A percentile compares a stretch with the other conserved stretches of the same genome.
Evolutionary conservation across 2,329 filamentous ascomycete species (phyloP).

Genomic region (Penicillium sp.): DNA sequence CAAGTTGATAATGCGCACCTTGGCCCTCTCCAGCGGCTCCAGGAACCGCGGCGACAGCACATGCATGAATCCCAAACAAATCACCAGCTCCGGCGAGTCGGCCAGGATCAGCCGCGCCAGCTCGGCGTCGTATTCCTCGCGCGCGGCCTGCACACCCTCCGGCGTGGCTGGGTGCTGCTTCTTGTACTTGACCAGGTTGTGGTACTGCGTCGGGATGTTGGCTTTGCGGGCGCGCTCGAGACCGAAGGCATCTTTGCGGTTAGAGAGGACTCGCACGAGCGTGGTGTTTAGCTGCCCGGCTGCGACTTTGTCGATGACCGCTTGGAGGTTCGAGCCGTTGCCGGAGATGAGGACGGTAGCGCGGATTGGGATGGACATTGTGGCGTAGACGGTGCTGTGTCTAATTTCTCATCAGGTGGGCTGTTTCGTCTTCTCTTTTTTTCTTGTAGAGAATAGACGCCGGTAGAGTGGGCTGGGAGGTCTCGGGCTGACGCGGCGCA

Average conservation of each 20-base stretch:
- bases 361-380: conserved; percentile 42
- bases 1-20: conserved; percentile 73
- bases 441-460: too few species aligned
- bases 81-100: conserved; percentile 68
- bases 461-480: neutral
- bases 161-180: conserved; percentile 61
- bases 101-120: conserved; percentile 65
- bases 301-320: conserved; percentile 63
- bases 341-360: conserved; percentile 70
- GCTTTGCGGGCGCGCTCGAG: conserved; percentile 59
- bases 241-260: conserved; percentile 63
- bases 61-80: conserved; percentile 86
- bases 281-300: conserved; percentile 50
- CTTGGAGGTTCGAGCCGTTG: conserved; percentile 75
- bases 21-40: conserved; percentile 60
- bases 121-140: conserved; percentile 70
- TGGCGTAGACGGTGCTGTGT: neutral
- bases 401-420: too few species aligned
- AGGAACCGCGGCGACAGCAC: conserved; percentile 70
- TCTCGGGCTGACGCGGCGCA: neutral
- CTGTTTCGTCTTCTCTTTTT: too few species aligned
- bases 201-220: conserved; percentile 70
- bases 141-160: conserved; percentile 52
- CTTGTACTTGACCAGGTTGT: conserved; percentile 76
- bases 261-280: conserved; percentile 64